phyloP scores from a whole-genome alignment of 371 early-diverging fungal genomes.

The Syncephalis plumigaleata region DNA sequence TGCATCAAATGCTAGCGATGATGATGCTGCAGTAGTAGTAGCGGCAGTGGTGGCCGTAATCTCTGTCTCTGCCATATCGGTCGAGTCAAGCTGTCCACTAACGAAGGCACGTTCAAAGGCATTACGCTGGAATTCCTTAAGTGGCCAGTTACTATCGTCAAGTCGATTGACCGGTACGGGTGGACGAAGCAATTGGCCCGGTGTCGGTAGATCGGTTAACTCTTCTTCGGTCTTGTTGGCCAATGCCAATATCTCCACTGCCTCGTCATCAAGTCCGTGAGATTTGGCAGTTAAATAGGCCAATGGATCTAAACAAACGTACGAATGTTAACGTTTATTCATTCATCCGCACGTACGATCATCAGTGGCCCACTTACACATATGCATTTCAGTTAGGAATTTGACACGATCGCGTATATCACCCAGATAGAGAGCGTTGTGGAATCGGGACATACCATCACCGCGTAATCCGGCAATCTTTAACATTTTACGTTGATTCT shows the following conservation, averaged over 20 bases:
- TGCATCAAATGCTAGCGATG: constrained; percentile 26
- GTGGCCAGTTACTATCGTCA: constrained; percentile 75
- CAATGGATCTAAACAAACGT: constrained; percentile 31
- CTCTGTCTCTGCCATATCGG: constrained; percentile 26
- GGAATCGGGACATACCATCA: constrained; percentile 72
- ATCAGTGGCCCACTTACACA: constrained; percentile 25
- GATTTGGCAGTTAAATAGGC: constrained; percentile 86
- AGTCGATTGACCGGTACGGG: constrained; percentile 44
- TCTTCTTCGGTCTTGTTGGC: constrained; percentile 45
- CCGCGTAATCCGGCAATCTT: constrained; percentile 72
- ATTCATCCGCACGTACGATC: background rate
- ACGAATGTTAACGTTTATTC: background rate
- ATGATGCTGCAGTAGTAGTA: constrained; percentile 34
- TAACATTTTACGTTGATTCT: constrained; percentile 79
- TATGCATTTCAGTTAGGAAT: constrained; percentile 64
- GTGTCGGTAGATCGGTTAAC: constrained; percentile 24
- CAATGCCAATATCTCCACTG: constrained; percentile 52
- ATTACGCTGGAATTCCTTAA: constrained; percentile 49
- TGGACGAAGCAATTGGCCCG: constrained; percentile 30
- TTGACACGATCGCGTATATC: constrained; percentile 72
- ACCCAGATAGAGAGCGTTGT: constrained; percentile 75
- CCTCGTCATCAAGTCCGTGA: constrained; percentile 69
- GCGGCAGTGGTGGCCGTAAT: constrained; percentile 34
- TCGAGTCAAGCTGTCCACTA: constrained; percentile 17
- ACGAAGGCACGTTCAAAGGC: constrained; percentile 45